These are phyloP conservation scores for Heritiera fomes DNA, from an alignment of 345 rosid genomes.

Conservation along the genomic window DNA sequence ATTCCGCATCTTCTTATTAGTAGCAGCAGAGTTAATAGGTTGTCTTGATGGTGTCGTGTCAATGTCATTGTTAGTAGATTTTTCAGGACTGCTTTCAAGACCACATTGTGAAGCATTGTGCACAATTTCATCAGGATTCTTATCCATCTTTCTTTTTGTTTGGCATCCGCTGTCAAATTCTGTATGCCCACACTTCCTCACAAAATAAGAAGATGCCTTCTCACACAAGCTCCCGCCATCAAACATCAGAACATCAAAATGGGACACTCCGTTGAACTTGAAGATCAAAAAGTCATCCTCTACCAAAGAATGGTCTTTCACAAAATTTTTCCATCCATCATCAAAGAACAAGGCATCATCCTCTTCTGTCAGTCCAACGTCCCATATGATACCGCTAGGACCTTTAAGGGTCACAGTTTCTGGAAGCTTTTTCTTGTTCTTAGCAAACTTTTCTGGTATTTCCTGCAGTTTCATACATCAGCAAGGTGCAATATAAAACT, in stretches of 20 bases:
- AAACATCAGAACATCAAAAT: slow-evolving; percentile 66
- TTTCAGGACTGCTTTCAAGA: slow-evolving; percentile 31
- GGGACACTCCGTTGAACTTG: slow-evolving; percentile 62
- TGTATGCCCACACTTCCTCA: slow-evolving; percentile 42
- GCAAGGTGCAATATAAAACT: background rate
- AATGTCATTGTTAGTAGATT: slow-evolving; percentile 13
- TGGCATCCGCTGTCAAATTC: slow-evolving; percentile 32
- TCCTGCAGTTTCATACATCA: slow-evolving; percentile 42
- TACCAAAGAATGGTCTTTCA: slow-evolving; percentile 47
- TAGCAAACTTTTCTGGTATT: slow-evolving; percentile 59
- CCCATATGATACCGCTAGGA: slow-evolving; percentile 64
- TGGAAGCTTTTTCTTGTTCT: slow-evolving; percentile 53
- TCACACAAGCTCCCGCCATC: slow-evolving; percentile 64
- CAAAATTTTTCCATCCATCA: slow-evolving; percentile 69
- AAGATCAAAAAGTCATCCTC: slow-evolving; percentile 72
- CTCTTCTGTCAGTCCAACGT: slow-evolving; percentile 43
- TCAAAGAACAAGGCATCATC: slow-evolving; percentile 44
- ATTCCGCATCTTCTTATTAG: slow-evolving; percentile 24
- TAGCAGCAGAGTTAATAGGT: slow-evolving; percentile 12
- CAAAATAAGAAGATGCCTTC: slow-evolving; percentile 64
- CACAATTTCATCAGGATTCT: slow-evolving; percentile 31
- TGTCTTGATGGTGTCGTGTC: slow-evolving; percentile 6
- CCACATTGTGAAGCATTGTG: slow-evolving; percentile 18
- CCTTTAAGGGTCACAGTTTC: slow-evolving; percentile 59
- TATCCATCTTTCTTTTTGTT: slow-evolving; percentile 28